Conservation (phyloP, 495 filamentous ascomycete genomes). For the Glonium stellatum region DNA sequence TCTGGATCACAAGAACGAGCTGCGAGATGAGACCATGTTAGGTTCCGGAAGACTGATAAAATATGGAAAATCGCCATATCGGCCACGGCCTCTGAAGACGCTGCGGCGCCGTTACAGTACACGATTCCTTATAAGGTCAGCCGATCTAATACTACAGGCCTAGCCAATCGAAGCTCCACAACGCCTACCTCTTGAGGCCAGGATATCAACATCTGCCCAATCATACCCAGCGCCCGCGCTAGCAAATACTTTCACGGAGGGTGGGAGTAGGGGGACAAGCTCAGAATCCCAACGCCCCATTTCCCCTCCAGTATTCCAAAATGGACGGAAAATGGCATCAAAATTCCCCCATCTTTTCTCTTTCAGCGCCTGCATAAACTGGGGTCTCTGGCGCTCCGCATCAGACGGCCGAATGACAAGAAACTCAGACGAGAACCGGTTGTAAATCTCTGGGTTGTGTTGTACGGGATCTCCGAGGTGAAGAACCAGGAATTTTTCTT, state of each 20-base stretch:
- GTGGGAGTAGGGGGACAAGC: slow-evolving; percentile 54
- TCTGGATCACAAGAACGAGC: slow-evolving; percentile 35
- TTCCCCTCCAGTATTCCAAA: slow-evolving; percentile 66
- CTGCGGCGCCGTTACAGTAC: slow-evolving; percentile 59
- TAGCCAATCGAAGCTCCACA: slow-evolving; percentile 4
- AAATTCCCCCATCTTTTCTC: slow-evolving; percentile 54
- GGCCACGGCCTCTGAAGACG: slow-evolving; percentile 56
- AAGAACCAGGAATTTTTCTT: slow-evolving; percentile 40
- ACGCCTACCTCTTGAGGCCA: slow-evolving; percentile 35
- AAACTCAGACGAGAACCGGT: slow-evolving; percentile 48
- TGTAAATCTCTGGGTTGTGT: slow-evolving; percentile 56
- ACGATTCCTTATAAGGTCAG: slow-evolving; percentile 46
- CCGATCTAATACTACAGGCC: slow-evolving; percentile 43
- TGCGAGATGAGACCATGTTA: slow-evolving; percentile 51
- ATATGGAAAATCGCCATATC: slow-evolving; percentile 55
- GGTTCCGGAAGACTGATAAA: slow-evolving; percentile 54
- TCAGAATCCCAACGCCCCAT: slow-evolving; percentile 68
- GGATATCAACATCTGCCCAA: slow-evolving; percentile 57
- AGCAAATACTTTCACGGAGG: slow-evolving; percentile 56
- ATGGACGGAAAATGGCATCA: slow-evolving; percentile 60
- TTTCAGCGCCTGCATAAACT: slow-evolving; percentile 52
- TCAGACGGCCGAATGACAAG: slow-evolving; percentile 38
- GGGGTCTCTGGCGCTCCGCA: slow-evolving; percentile 32
- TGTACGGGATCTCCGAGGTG: slow-evolving; percentile 64
- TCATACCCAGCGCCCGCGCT: slow-evolving; percentile 65